Percentiles rank a stretch among this genome's conserved stretches.
Conservation (phyloP, 2,329 filamentous ascomycete genomes). For the Dothiorella sarmentorum region DNA sequence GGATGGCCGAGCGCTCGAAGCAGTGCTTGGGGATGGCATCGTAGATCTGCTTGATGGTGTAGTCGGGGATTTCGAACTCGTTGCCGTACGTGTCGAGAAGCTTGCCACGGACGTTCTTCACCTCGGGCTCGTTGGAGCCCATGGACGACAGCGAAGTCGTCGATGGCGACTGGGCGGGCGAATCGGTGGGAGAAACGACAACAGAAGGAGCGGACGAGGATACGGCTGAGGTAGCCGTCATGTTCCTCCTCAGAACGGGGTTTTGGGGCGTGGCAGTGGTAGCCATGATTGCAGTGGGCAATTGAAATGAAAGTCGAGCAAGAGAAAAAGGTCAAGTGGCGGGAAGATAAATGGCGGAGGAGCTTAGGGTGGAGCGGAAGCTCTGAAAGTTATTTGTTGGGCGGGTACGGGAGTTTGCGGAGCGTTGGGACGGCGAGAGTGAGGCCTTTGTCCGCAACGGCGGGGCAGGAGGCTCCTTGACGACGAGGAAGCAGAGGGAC, state of each 20-base stretch:
- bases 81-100: constrained; percentile 93
- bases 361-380: constrained; percentile 3
- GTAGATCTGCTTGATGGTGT: constrained; percentile 94
- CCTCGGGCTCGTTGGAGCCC: constrained; percentile 59
- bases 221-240: constrained; percentile 50
- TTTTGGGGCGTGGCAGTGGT: constrained; percentile 55
- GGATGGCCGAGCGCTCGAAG: constrained; percentile 78
- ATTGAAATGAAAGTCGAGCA: background rate
- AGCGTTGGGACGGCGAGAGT: constrained; percentile 13
- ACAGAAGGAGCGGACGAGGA: constrained; percentile 54
- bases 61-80: constrained; percentile 88
- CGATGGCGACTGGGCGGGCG: constrained; percentile 65
- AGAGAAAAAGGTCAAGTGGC: background rate
- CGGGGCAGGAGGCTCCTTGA: constrained; percentile 6
- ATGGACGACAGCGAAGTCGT: constrained; percentile 91
- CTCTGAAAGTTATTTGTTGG: constrained; percentile 18
- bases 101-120: constrained; percentile 56
- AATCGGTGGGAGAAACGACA: constrained; percentile 56
- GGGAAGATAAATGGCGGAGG: too few relatives aligned
- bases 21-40: constrained; percentile 98
- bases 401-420: background rate
- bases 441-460: constrained; percentile 3
- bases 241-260: constrained; percentile 40
- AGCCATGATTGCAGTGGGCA: constrained; percentile 26
- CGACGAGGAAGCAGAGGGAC: background rate